phyloP scores from a whole-genome alignment of 331 rosid species.

The Pyrus hybrid region DNA sequence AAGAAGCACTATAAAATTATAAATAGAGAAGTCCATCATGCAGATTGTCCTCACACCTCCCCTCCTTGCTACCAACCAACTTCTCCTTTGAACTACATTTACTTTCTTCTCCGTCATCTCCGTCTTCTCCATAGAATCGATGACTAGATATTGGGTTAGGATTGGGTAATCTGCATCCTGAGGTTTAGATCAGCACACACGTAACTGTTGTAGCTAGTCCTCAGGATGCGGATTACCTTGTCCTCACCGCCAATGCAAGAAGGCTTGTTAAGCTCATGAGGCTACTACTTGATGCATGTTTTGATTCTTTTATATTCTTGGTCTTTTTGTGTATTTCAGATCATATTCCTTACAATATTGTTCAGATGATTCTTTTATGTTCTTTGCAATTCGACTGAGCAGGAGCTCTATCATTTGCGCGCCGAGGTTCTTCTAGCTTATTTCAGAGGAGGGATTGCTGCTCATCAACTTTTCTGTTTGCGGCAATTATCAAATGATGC shows the following conservation, averaged over 20 bases:
- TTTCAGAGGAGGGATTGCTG: neutral
- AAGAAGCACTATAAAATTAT: constrained; percentile 44
- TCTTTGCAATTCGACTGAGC: neutral
- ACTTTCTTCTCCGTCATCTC: neutral
- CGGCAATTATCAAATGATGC: neutral
- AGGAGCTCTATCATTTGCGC: neutral
- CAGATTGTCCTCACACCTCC: constrained; percentile 20
- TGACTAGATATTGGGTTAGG: constrained; percentile 40
- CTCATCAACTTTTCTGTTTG: neutral
- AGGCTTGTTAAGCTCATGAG: neutral
- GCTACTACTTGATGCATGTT: neutral
- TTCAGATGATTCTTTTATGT: neutral
- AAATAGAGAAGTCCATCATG: constrained; percentile 26
- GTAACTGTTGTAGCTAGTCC: constrained; percentile 30
- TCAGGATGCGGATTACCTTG: constrained; percentile 50
- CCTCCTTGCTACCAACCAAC: constrained; percentile 1
- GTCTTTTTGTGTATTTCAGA: constrained; percentile 1
- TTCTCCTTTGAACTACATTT: constrained; percentile 5
- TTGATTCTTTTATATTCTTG: neutral
- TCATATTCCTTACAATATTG: neutral
- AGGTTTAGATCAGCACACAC: constrained; percentile 33
- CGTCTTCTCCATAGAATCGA: neutral
- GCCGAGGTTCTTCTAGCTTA: neutral
- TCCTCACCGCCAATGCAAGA: constrained; percentile 39
- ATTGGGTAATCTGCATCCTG: constrained; percentile 75